Evolutionary conservation across 345 rosid genomes (phyloP).

Genomic region (Laguncularia racemosa): DNA sequence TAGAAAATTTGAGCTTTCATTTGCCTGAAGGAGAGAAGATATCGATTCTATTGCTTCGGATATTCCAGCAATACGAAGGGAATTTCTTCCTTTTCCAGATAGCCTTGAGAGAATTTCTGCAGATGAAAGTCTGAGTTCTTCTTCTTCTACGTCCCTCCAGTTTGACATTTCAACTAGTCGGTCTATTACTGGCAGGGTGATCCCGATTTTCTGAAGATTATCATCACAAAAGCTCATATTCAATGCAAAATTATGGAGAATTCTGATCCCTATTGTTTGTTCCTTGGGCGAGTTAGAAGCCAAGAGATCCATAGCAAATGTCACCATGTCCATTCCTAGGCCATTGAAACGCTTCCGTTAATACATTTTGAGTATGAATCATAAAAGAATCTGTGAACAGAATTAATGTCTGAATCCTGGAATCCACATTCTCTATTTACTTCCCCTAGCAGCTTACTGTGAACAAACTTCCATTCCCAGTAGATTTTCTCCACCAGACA

Average conservation of each 20-base stretch:
- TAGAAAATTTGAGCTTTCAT: conserved; percentile 28
- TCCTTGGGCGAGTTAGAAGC: conserved; percentile 62
- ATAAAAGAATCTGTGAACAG: conserved; percentile 60
- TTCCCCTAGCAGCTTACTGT: conserved; percentile 47
- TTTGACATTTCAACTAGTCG: conserved; percentile 76
- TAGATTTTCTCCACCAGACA: conserved; percentile 67
- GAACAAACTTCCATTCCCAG: conserved; percentile 31
- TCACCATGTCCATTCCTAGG: conserved; percentile 71
- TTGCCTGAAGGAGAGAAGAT: conserved; percentile 62
- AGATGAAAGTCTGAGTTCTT: conserved; percentile 62
- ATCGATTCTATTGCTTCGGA: conserved; percentile 88
- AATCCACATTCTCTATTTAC: conserved; percentile 56
- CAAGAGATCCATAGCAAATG: conserved; percentile 69
- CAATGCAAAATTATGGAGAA: conserved; percentile 40
- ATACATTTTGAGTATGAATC: conserved; percentile 78
- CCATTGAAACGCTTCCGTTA: conserved; percentile 78
- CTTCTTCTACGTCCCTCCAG: conserved; percentile 76
- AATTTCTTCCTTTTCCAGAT: conserved; percentile 62
- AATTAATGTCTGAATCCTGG: conserved; percentile 47
- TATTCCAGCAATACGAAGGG: conserved; percentile 62
- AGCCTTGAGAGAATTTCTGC: conserved; percentile 62
- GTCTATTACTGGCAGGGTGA: conserved; percentile 47
- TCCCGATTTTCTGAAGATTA: conserved; percentile 71
- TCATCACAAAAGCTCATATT: conserved; percentile 43
- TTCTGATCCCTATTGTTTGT: conserved; percentile 64